Percentiles rank a stretch among this genome's conserved stretches.
These are phyloP conservation scores for Echria macrotheca DNA, from an alignment of 495 filamentous ascomycete species.

Conservation along the genomic window DNA sequence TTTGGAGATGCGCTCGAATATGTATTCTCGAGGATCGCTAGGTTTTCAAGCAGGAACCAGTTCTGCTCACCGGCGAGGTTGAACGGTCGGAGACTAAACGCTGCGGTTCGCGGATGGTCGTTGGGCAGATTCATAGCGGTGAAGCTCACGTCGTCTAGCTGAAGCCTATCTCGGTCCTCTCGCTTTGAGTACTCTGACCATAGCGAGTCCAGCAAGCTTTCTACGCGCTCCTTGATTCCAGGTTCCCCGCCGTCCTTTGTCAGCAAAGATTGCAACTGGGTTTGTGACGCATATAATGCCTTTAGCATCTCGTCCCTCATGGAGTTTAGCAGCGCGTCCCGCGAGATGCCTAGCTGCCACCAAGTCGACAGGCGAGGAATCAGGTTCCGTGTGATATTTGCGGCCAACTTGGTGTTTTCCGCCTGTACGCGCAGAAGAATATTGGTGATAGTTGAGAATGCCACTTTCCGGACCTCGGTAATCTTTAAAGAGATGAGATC, in stretches of 20 bases:
- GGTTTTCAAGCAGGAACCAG: slow-evolving; percentile 48
- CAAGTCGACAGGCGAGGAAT: slow-evolving; percentile 65
- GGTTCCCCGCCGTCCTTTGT: slow-evolving; percentile 24
- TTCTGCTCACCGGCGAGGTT: slow-evolving; percentile 43
- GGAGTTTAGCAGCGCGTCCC: slow-evolving; percentile 63
- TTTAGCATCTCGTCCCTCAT: slow-evolving; percentile 58
- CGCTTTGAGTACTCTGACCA: slow-evolving; percentile 68
- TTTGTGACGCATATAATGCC: slow-evolving; percentile 60
- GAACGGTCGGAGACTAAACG: slow-evolving; percentile 46
- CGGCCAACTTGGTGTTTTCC: slow-evolving; percentile 60
- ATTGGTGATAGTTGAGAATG: slow-evolving; percentile 69
- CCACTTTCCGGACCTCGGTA: slow-evolving; percentile 60
- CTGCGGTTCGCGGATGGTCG: slow-evolving; percentile 28
- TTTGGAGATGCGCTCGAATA: too few relatives aligned
- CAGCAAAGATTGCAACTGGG: slow-evolving; percentile 48
- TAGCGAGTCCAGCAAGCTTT: slow-evolving; percentile 56
- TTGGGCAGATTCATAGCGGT: slow-evolving; percentile 29
- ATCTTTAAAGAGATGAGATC: slow-evolving; percentile 49
- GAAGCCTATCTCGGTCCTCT: slow-evolving; percentile 64
- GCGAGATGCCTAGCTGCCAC: slow-evolving; percentile 64
- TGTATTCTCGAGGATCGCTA: slow-evolving; percentile 45
- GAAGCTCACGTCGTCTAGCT: slow-evolving; percentile 69
- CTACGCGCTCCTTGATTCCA: slow-evolving; percentile 29
- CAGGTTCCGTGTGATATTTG: slow-evolving; percentile 50
- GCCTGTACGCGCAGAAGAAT: slow-evolving; percentile 59